Evolutionary conservation across 768 basidiomycete species (phyloP).

Genomic region (Boletus sensibilis): DNA sequence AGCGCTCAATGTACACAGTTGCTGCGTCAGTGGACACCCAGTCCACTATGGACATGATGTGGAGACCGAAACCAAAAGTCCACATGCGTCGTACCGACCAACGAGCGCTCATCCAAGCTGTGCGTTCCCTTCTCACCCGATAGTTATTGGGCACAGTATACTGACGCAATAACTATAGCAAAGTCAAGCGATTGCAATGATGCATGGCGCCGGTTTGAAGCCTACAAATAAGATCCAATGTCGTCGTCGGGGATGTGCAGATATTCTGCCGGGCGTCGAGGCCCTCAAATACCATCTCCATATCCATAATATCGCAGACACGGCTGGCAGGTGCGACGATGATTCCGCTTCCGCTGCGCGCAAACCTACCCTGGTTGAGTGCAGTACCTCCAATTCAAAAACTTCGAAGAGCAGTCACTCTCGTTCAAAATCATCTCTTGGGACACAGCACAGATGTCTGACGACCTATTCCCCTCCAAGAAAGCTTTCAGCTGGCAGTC

Average conservation of each 20-base stretch:
- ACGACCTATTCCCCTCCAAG: constrained; percentile 3
- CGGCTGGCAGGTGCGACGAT: not conserved
- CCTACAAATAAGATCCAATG: constrained; percentile 40
- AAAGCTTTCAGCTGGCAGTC: constrained; percentile 16
- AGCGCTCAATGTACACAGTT: constrained; percentile 28
- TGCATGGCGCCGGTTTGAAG: constrained; percentile 25
- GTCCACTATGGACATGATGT: constrained; percentile 30
- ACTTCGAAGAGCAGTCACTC: constrained; percentile 7
- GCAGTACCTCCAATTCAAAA: not conserved
- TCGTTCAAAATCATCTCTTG: constrained; percentile 21
- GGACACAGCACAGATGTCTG: not conserved
- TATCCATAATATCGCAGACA: constrained; percentile 52
- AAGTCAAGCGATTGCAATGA: constrained; percentile 27
- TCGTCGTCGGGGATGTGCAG: constrained; percentile 44
- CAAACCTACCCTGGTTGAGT: constrained; percentile 1
- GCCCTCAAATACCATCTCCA: constrained; percentile 54
- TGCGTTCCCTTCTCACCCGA: constrained; percentile 28
- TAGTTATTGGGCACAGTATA: not conserved
- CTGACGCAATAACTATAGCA: constrained; percentile 18
- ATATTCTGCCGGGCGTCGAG: constrained; percentile 41
- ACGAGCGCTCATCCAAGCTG: constrained; percentile 39
- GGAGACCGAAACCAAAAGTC: constrained; percentile 34
- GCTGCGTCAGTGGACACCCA: constrained; percentile 6
- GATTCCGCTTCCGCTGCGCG: not conserved
- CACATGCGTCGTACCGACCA: constrained; percentile 37